Percentiles rank a stretch among this genome's conserved stretches.
These are phyloP conservation scores for Coemansia guatemalensis DNA, from an alignment of 192 early-diverging fungal species.

Conservation along the genomic window DNA sequence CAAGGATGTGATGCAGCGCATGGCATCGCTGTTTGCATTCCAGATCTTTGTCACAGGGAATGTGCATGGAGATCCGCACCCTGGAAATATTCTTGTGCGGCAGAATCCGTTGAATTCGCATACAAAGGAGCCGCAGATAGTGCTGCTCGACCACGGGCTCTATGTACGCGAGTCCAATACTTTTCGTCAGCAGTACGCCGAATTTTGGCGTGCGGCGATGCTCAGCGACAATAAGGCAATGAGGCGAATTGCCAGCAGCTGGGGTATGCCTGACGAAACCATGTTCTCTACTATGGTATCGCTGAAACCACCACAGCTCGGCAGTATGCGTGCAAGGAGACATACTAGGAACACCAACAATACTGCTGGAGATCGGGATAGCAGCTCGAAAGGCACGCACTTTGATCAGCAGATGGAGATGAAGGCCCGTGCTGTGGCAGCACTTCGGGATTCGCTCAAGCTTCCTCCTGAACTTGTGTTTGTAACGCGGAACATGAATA, in stretches of 20 bases:
- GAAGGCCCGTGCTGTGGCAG: slow-evolving; percentile 70
- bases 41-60: slow-evolving; percentile 87
- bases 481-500: slow-evolving; percentile 85
- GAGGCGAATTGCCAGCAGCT: slow-evolving; percentile 61
- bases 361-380: background rate
- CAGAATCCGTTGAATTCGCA: slow-evolving; percentile 56
- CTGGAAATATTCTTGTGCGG: slow-evolving; percentile 80
- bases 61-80: slow-evolving; percentile 88
- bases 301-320: slow-evolving; percentile 31
- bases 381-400: background rate
- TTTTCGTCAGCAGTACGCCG: slow-evolving; percentile 77
- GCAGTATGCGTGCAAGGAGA: background rate
- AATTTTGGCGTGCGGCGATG: slow-evolving; percentile 85
- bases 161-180: slow-evolving; percentile 72
- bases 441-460: slow-evolving; percentile 65
- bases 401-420: slow-evolving; percentile 62
- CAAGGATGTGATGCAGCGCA: slow-evolving; percentile 63
- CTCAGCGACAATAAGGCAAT: slow-evolving; percentile 66
- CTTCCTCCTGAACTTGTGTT: slow-evolving; percentile 91
- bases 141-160: slow-evolving; percentile 91
- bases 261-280: slow-evolving; percentile 59
- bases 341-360: background rate
- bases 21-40: slow-evolving; percentile 79
- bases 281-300: slow-evolving; percentile 51
- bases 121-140: slow-evolving; percentile 59